Conservation (phyloP, 768 basidiomycete genomes). For the Boletus pseudo-olivaceus region DNA sequence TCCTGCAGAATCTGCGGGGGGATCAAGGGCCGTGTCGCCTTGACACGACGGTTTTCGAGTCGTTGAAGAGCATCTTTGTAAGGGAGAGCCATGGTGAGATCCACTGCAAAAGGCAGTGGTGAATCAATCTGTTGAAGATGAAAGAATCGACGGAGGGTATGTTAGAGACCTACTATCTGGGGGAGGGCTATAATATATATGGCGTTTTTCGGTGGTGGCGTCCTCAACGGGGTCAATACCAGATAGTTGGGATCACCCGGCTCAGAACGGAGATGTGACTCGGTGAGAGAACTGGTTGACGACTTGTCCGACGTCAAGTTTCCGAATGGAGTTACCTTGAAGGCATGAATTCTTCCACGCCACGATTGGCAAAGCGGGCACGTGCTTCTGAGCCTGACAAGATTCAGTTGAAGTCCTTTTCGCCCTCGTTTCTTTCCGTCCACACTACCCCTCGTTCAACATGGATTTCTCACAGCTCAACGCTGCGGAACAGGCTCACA, state of each 20-base stretch:
- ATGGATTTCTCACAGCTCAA: constrained; percentile 96
- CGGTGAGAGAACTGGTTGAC: neutral
- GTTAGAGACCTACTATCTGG: constrained; percentile 18
- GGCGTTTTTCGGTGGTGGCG: neutral
- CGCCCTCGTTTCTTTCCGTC: neutral
- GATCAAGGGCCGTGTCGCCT: constrained; percentile 81
- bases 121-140: constrained; percentile 19
- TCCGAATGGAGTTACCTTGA: neutral
- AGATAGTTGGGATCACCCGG: neutral
- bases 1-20: constrained; percentile 94
- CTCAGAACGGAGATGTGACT: neutral
- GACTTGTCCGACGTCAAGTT: neutral
- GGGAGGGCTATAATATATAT: constrained; percentile 11
- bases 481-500: constrained; percentile 90
- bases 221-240: constrained; percentile 11
- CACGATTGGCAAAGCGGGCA: constrained; percentile 11
- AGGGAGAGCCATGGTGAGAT: constrained; percentile 63
- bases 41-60: constrained; percentile 86
- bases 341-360: neutral
- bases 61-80: constrained; percentile 77
- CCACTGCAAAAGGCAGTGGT: constrained; percentile 23
- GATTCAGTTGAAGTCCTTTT: neutral
- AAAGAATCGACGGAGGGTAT: neutral
- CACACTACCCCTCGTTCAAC: constrained; percentile 9
- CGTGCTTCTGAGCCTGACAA: neutral